phyloP scores from a whole-genome alignment of 345 rosid species.

The Lepidium africanum region DNA sequence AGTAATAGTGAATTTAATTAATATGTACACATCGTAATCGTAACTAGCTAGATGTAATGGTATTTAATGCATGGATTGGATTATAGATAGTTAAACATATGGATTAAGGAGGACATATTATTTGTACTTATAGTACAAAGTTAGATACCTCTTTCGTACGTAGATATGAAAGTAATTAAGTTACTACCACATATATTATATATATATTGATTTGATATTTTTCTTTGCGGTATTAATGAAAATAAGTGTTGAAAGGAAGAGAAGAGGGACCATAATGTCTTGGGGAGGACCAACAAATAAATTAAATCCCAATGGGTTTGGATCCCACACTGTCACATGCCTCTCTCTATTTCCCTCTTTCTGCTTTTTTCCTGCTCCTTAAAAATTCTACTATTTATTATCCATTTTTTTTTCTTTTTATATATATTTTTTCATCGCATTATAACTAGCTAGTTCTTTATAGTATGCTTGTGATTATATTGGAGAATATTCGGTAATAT shows the following conservation, averaged over 20 bases:
- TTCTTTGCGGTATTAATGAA: neutral
- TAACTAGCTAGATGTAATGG: neutral
- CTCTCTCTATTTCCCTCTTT: constrained; percentile 15
- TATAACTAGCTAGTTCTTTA: neutral
- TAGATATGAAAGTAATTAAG: neutral
- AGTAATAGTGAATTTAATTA: no score
- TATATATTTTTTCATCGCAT: neutral
- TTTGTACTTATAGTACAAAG: constrained; percentile 23
- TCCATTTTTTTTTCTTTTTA: neutral
- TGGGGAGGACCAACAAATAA: constrained; percentile 45
- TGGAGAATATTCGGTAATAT: neutral
- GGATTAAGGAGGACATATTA: constrained; percentile 4
- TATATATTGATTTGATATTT: constrained; percentile 1
- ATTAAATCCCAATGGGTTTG: constrained; percentile 36
- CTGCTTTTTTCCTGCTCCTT: constrained; percentile 22
- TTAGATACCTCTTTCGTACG: constrained; percentile 15
- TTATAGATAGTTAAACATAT: neutral
- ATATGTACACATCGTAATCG: no score
- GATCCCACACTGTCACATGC: constrained; percentile 55
- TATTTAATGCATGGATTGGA: neutral
- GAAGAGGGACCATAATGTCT: constrained; percentile 50
- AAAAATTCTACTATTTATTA: neutral
- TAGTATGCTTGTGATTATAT: neutral
- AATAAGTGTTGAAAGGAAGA: constrained; percentile 3
- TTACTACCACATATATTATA: neutral